Evolutionary conservation across 768 basidiomycete genomes (phyloP).

Genomic region (Termitomyces sp.): DNA sequence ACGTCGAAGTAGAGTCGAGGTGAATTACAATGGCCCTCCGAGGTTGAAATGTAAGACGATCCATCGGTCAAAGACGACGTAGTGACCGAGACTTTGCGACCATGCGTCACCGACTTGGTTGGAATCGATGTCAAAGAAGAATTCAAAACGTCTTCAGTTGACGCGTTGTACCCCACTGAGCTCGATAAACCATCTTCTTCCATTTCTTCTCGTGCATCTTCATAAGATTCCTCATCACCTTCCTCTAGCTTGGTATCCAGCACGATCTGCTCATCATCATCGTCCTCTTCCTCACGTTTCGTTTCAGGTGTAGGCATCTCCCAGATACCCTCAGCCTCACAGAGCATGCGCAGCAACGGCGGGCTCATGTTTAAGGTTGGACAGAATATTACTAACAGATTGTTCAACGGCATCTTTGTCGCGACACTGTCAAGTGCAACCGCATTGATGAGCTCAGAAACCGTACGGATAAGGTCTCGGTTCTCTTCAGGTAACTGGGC

Average conservation of each 20-base stretch:
- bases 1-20: constrained; percentile 9
- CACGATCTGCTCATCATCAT: constrained; percentile 18
- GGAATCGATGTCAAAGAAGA: constrained; percentile 7
- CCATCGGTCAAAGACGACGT: constrained; percentile 17
- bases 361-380: constrained; percentile 82
- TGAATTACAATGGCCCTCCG: constrained; percentile 20
- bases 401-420: constrained; percentile 93
- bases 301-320: constrained; percentile 15
- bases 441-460: constrained; percentile 72
- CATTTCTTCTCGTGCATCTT: constrained; percentile 23
- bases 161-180: constrained; percentile 31
- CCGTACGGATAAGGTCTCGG: constrained; percentile 77
- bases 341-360: constrained; percentile 62
- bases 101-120: background rate
- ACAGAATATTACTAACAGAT: constrained; percentile 82
- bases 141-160: constrained; percentile 24
- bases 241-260: constrained; percentile 23
- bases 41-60: constrained; percentile 26
- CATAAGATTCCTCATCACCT: constrained; percentile 19
- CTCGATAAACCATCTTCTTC: constrained; percentile 21
- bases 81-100: constrained; percentile 10
- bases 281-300: constrained; percentile 27
- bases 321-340: constrained; percentile 72
- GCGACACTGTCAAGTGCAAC: constrained; percentile 63
- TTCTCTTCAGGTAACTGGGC: constrained; percentile 73